Percentiles rank a stretch among this genome's conserved stretches.
Evolutionary conservation across 2,329 filamentous ascomycete species (phyloP).

Genomic region (Monosporascus sp.): DNA sequence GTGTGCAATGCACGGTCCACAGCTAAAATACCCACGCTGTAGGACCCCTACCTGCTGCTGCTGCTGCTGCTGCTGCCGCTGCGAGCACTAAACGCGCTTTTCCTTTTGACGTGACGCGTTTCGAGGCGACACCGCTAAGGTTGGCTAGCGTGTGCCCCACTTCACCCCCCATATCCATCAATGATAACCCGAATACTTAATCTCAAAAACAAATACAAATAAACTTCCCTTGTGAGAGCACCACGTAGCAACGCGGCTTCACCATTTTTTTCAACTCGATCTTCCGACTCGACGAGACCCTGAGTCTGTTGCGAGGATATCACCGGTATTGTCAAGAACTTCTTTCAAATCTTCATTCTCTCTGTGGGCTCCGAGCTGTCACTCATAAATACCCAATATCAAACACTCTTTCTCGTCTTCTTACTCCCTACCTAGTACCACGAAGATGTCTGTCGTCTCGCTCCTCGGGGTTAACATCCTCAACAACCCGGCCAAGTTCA

Average conservation of each 20-base stretch:
- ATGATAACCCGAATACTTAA: too few species aligned
- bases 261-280: too few species aligned
- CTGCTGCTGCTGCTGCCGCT: neutral
- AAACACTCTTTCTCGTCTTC: neutral
- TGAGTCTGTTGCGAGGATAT: too few species aligned
- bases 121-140: neutral
- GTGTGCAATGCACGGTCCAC: neutral
- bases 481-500: constrained; percentile 96
- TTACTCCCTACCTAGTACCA: neutral
- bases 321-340: too few species aligned
- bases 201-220: too few species aligned
- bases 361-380: too few species aligned
- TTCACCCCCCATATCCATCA: too few species aligned
- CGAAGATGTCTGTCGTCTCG: constrained; percentile 88
- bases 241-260: too few species aligned
- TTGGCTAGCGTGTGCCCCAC: neutral
- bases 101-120: neutral
- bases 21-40: neutral
- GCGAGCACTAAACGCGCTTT: constrained; percentile 16
- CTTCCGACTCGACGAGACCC: too few species aligned
- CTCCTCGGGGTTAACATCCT: constrained; percentile 91
- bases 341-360: too few species aligned
- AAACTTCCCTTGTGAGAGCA: too few species aligned
- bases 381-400: neutral
- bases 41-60: too few species aligned